Conservation (phyloP, 768 basidiomycete species). For the Trametes cubensis region DNA sequence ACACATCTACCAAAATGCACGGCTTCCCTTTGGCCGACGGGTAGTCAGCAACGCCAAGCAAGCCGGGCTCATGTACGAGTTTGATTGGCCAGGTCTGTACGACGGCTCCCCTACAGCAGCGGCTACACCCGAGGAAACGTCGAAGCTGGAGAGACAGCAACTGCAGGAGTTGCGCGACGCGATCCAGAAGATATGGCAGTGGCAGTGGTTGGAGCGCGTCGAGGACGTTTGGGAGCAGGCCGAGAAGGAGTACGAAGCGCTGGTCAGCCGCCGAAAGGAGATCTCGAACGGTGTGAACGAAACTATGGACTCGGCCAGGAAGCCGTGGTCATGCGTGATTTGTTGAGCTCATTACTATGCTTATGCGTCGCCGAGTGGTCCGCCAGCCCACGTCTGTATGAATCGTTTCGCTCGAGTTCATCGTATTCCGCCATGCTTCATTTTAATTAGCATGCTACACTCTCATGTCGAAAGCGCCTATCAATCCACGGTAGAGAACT, state of each 20-base stretch:
- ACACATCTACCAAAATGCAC: conserved; percentile 28
- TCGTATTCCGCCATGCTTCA: too few relatives aligned
- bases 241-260: conserved; percentile 11
- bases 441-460: too few relatives aligned
- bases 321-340: too few relatives aligned
- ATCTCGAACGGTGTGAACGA: neutral
- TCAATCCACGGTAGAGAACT: conserved; percentile 42
- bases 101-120: conserved; percentile 6
- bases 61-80: conserved; percentile 29
- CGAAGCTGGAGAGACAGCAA: conserved; percentile 2
- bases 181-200: conserved; percentile 20
- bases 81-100: conserved; percentile 22
- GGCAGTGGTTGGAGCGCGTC: conserved; percentile 20
- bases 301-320: too few relatives aligned
- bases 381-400: too few relatives aligned
- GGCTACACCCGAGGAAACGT: conserved; percentile 2
- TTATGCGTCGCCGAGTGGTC: too few relatives aligned
- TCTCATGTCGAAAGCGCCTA: neutral
- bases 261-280: neutral
- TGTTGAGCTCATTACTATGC: too few relatives aligned
- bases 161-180: conserved; percentile 14
- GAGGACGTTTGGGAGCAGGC: conserved; percentile 23
- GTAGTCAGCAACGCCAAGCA: conserved; percentile 21
- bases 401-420: too few relatives aligned
- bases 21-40: conserved; percentile 24